These are phyloP conservation scores for Eustoma russellianum DNA, from an alignment of 257 asterid genomes.

Conservation along the genomic window DNA sequence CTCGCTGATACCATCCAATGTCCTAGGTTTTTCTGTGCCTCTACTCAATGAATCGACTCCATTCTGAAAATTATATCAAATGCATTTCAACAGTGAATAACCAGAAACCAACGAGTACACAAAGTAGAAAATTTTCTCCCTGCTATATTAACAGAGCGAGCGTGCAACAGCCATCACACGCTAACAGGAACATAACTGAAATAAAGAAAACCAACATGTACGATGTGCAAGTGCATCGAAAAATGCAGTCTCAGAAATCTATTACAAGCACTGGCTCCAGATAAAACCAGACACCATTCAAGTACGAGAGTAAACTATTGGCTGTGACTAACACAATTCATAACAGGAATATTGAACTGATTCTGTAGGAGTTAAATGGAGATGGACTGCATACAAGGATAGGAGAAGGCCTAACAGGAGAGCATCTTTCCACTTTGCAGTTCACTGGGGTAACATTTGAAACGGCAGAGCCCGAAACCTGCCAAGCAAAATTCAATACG, in stretches of 20 bases:
- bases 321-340: not conserved
- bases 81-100: no score
- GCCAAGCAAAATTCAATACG: constrained; percentile 17
- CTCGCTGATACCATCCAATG: constrained; percentile 58
- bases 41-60: constrained; percentile 73
- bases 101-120: no score
- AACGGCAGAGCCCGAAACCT: constrained; percentile 80
- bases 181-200: no score
- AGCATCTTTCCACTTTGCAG: constrained; percentile 89
- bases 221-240: no score
- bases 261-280: not conserved
- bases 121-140: no score
- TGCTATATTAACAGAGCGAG: no score
- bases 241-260: no score
- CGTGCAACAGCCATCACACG: no score
- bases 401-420: constrained; percentile 90
- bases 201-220: no score
- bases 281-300: not conserved
- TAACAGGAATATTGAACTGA: no score
- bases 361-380: no score
- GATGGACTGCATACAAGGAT: constrained; percentile 17
- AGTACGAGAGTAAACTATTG: not conserved
- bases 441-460: constrained; percentile 64
- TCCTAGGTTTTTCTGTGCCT: constrained; percentile 80
- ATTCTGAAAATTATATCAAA: constrained; percentile 42